phyloP scores from a whole-genome alignment of 352 stramenopile species.

The Phytophthora meadii region DNA sequence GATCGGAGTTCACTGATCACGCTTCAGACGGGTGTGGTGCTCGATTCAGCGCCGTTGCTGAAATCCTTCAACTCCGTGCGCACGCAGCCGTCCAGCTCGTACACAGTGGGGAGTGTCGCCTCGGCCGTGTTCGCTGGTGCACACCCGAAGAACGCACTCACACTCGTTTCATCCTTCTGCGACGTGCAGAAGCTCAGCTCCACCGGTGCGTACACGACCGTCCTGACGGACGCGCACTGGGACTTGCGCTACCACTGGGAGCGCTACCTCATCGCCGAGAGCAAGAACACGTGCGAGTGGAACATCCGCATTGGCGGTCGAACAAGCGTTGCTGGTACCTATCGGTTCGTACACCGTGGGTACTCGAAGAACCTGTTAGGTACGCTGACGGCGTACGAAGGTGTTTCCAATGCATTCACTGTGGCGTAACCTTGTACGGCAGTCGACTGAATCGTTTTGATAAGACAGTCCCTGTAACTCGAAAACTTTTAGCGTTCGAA shows the following conservation, averaged over 20 bases:
- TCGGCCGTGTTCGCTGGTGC: constrained; percentile 24
- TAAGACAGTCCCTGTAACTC: not conserved
- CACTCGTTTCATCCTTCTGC: constrained; percentile 1
- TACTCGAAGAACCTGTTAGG: not conserved
- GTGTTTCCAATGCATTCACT: not conserved
- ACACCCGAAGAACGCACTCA: constrained; percentile 54
- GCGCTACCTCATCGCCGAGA: constrained; percentile 32
- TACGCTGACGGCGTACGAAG: not conserved
- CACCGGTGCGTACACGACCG: constrained; percentile 25
- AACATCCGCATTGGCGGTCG: constrained; percentile 10
- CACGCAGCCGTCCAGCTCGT: constrained; percentile 31
- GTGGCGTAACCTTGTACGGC: not conserved
- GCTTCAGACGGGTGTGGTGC: constrained; percentile 43
- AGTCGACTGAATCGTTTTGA: not conserved
- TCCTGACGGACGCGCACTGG: constrained; percentile 59
- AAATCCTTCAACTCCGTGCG: constrained; percentile 43
- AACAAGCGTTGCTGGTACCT: constrained; percentile 40
- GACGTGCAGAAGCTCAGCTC: constrained; percentile 39
- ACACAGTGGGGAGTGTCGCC: constrained; percentile 40
- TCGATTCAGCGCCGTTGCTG: constrained; percentile 35
- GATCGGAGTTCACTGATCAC: constrained; percentile 41
- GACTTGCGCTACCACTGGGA: constrained; percentile 53
- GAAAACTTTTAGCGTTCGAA: too few relatives aligned
- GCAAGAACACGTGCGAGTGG: constrained; percentile 43
- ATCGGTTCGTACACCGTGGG: constrained; percentile 50